Percentiles rank a stretch among this genome's conserved stretches.
Evolutionary conservation across 2,329 filamentous ascomycete species (phyloP).

Genomic region (Aspergillus texensis): DNA sequence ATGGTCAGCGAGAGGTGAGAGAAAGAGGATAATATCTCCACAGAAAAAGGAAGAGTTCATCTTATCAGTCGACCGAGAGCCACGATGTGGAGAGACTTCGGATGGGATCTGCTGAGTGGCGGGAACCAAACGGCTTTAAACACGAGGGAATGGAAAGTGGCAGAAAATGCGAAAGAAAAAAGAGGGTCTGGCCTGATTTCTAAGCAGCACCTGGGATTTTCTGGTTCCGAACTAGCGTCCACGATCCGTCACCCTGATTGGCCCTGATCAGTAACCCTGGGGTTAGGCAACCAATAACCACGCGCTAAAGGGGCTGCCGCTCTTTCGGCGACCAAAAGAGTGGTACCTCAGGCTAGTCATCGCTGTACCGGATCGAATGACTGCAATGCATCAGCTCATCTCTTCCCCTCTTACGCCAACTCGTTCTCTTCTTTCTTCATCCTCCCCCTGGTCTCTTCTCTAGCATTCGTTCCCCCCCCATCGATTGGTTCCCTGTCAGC

Average conservation of each 20-base stretch:
- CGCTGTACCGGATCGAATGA: background rate
- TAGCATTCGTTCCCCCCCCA: background rate
- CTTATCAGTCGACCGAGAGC: background rate
- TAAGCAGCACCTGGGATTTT: constrained; percentile 25
- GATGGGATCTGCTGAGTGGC: constrained; percentile 3
- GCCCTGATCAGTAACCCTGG: background rate
- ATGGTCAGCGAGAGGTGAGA: background rate
- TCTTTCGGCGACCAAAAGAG: background rate
- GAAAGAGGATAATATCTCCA: background rate
- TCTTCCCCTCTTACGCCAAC: constrained; percentile 1
- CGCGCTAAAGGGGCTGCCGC: background rate
- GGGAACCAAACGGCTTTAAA: constrained; percentile 3
- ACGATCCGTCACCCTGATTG: background rate
- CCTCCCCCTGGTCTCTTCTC: background rate
- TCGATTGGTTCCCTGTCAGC: background rate
- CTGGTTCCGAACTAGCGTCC: constrained; percentile 7
- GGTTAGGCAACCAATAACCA: background rate
- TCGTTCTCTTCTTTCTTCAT: background rate
- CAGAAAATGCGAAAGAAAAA: constrained; percentile 15
- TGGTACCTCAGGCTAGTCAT: background rate
- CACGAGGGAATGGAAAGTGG: background rate
- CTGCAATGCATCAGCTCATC: background rate
- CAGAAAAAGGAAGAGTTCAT: background rate
- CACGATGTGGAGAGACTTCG: background rate
- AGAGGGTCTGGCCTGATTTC: constrained; percentile 28